Evolutionary conservation across 2,329 filamentous ascomycete genomes (phyloP), one percentile per base, ranked within the genome.

Genomic region (Pyrenophora tritici-repentis): DNA sequence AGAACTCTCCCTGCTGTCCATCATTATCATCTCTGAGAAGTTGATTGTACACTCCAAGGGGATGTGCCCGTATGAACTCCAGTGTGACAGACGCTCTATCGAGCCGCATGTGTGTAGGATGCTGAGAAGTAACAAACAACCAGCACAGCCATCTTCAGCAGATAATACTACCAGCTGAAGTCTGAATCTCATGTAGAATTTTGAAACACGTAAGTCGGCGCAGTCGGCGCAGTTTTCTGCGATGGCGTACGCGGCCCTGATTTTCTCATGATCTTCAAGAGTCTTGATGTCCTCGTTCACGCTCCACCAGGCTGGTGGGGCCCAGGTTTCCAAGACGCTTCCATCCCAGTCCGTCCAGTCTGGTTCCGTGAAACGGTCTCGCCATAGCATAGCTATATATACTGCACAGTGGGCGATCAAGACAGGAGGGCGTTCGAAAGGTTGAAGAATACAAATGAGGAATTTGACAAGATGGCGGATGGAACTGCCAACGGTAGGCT

Each of bases 221-320:
- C 49, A 52, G 17, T 29, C n/a, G 10, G 14, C 26, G 7, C 49
- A 52, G 7, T 14, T 7, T 12, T 33, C 29, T 13, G 49, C 49
- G 9, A 37, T 52, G 17, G 32, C 34, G 18, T 52, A 52, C n/a
- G 43, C 43, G 16, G 17, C 12, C 9, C 10, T 48, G 17, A 47
- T 33, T n/a, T 22, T 36, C n/a, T 22, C 13, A 16, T 13, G 4
- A 26, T 38, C 26, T 18, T 37, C n/a, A n/a, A 8, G 9, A 24
- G 20, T 9, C 12, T 42, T 18, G n/a, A 33, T 0, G 17, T 42
- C 32, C 18, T 2, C 22, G 24, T 45, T 22, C 3, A 26, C 20
- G 13, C 6, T 14, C 49, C 49, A 52, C 43, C 37, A 52, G 4
- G 34, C 37, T 26, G 49, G 49, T 33, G 49, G 14, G 14, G 16